A percentile compares a stretch with the other conserved stretches of the same genome.
phyloP scores from a whole-genome alignment of 495 filamentous ascomycete genomes.

The Aspergillus asperescens region DNA sequence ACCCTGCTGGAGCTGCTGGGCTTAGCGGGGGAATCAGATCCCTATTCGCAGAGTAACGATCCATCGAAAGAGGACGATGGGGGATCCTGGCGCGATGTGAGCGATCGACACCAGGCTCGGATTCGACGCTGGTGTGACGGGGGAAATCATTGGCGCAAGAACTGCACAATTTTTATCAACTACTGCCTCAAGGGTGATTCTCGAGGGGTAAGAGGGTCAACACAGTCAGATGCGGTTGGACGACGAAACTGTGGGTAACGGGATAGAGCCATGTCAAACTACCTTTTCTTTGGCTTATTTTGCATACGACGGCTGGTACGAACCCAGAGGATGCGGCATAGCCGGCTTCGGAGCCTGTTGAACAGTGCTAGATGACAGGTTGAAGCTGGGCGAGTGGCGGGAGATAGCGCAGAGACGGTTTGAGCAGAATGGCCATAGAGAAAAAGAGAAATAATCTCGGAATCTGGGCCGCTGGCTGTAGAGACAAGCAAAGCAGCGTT shows the following conservation, averaged over 20 bases:
- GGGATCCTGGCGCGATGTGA: conserved; percentile 26
- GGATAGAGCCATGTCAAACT: conserved; percentile 1
- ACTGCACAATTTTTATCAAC: conserved; percentile 14
- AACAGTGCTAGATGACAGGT: conserved; percentile 22
- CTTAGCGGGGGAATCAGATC: conserved; percentile 14
- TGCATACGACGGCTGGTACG: not conserved
- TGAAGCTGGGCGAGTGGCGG: conserved; percentile 22
- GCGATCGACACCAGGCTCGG: conserved; percentile 29
- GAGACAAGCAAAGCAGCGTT: conserved; percentile 3
- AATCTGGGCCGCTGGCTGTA: not conserved
- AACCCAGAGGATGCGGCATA: conserved; percentile 3
- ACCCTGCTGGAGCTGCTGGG: conserved; percentile 12
- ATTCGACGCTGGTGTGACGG: conserved; percentile 20
- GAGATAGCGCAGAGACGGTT: conserved; percentile 20
- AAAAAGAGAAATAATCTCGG: conserved; percentile 4
- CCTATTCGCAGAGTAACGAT: conserved; percentile 20
- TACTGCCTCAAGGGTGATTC: conserved; percentile 7
- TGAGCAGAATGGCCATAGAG: conserved; percentile 1
- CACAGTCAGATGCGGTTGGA: not conserved
- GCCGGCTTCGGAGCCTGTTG: conserved; percentile 3
- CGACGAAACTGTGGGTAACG: conserved; percentile 1
- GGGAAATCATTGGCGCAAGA: conserved; percentile 29
- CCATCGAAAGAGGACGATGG: conserved; percentile 22
- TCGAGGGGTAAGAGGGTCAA: conserved; percentile 4
- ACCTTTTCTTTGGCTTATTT: not conserved